Base-by-base conservation (phyloP, 306 rosid genomes). In the Sechiopsis laciniata region DNA sequence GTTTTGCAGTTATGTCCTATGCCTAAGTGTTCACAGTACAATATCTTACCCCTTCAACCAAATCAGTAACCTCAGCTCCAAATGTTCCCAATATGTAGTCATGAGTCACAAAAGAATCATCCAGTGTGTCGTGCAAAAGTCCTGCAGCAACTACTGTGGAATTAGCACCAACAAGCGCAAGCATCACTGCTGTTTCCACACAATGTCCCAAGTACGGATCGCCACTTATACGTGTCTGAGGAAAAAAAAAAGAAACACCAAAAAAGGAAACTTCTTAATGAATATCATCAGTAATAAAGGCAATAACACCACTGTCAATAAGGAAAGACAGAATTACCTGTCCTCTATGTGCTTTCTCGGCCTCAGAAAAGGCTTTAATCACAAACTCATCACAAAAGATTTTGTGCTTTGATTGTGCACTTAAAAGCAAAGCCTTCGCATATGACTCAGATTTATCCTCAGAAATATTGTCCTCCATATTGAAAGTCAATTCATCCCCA, bases 151-250 rank as follows among this genome's bases (percentile, higher is more conserved):
- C 96, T 42, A 95, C 90, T 24, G 95, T 87, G 0, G 96, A 84
- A 89, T 89, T 89, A 21, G 95, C 97, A 63, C 97, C 99, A 24
- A 95, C 87, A 83, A 85, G 74, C 13, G 99, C 99, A 10, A 95
- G 95, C 81, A 89, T 75, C 83, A 84, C 89, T 60, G 99, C 97
- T 0, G 99, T 95, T 78, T 95, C 97, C 75, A 95, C 85, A 78
- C 99, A 95, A 86, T 95, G 99, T 74, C 82, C 90, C 90, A 95
- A 82, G 84, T 95, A 95, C 0, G 91, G 99, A 87, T 89, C 95
- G 9, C 99, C 99, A 76, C 95, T 89, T 42, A 92, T 92, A 60
- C 99, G 88, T 89, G 82, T 78, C 99, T 95, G 79, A 75, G 77
- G 64, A 73, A 76, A 42, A 76, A 42, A 76, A 32, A 63, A 3